phyloP scores from a whole-genome alignment of 768 basidiomycete species.

The Lactarius akahatsu region DNA sequence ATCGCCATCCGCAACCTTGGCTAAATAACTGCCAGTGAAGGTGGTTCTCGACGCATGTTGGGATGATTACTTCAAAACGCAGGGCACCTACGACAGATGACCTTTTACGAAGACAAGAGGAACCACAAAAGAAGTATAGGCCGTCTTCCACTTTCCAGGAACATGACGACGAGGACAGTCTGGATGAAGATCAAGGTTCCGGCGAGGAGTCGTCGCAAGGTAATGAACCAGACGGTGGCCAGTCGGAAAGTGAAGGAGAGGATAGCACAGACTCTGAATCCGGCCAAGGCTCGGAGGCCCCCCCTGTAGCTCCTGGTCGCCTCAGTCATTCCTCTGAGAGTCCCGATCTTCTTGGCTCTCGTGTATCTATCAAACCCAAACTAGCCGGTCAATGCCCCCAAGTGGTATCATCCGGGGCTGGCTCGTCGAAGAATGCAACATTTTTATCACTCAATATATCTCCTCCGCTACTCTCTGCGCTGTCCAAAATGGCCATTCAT shows the following conservation, averaged over 20 bases:
- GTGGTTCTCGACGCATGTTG: background rate
- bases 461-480: constrained; percentile 55
- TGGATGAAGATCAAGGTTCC: constrained; percentile 15
- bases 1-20: background rate
- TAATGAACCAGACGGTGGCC: background rate
- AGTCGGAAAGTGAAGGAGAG: background rate
- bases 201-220: constrained; percentile 1
- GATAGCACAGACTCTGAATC: constrained; percentile 18
- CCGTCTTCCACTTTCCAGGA: constrained; percentile 29
- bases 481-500: constrained; percentile 81
- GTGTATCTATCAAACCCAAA: constrained; percentile 30
- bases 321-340: background rate
- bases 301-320: background rate
- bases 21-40: too few species aligned
- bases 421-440: constrained; percentile 33
- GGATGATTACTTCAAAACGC: constrained; percentile 36
- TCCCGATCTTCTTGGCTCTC: constrained; percentile 26
- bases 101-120: constrained; percentile 39
- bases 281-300: background rate
- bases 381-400: constrained; percentile 20
- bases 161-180: constrained; percentile 29
- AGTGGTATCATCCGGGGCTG: constrained; percentile 9
- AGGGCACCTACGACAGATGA: constrained; percentile 38
- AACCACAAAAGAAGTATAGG: constrained; percentile 26
- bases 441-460: constrained; percentile 65